Conservation (phyloP, 2,329 filamentous ascomycete species). For the Sporothrix schenckii region DNA sequence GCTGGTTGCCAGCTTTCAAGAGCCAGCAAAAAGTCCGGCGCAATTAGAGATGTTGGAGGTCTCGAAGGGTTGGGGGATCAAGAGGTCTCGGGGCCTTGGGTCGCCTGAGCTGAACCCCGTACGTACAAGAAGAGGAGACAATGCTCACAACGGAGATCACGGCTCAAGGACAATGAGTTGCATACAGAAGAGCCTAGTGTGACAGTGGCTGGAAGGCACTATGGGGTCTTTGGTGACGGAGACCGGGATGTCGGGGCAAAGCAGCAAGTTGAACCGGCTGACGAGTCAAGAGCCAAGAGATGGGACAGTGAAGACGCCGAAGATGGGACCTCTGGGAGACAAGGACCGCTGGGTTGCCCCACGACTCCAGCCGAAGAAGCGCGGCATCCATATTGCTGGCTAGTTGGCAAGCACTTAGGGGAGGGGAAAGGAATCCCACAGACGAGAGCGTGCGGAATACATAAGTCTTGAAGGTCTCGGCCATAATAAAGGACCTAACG, state of each 20-base stretch:
- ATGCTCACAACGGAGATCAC: not conserved
- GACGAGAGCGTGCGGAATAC: not conserved
- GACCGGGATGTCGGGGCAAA: not conserved
- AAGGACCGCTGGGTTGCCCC: not conserved
- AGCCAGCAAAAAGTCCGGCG: no score
- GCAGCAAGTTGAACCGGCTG: not conserved
- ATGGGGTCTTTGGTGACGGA: not conserved
- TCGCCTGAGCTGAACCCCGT: not conserved
- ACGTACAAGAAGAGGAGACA: not conserved
- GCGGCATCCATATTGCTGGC: not conserved
- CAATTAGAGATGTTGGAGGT: not conserved
- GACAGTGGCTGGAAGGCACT: not conserved
- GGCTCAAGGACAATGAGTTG: not conserved
- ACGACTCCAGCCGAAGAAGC: conserved; percentile 30
- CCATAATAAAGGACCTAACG: not conserved
- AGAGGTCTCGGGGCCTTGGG: conserved; percentile 23
- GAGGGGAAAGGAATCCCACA: not conserved
- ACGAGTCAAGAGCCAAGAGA: conserved; percentile 15
- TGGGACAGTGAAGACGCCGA: not conserved
- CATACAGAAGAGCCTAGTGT: conserved; percentile 21
- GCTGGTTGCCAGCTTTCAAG: not conserved
- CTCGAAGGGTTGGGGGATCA: not conserved
- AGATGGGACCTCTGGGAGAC: not conserved
- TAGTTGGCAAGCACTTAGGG: not conserved
- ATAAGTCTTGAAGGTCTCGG: conserved; percentile 1